Percentiles rank a stretch among this genome's conserved stretches.
Evolutionary conservation across 352 stramenopile species (phyloP).

Genomic region (Globisporangium apiculatum): DNA sequence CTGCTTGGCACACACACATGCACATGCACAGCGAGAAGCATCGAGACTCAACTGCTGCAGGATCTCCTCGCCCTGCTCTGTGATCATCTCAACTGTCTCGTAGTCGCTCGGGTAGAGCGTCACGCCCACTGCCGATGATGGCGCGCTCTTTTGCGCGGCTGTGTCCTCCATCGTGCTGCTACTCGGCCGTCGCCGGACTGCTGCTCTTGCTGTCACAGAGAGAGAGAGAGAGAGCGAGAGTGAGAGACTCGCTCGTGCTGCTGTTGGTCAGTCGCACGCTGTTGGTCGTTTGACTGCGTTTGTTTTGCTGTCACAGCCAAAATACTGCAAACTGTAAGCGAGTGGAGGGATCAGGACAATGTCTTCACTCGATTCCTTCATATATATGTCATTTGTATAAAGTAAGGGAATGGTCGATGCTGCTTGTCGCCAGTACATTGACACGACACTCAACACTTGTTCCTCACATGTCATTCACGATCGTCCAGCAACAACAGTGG

Average conservation of each 20-base stretch:
- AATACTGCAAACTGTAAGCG: no score
- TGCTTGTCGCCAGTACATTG: no score
- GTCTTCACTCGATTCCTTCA: no score
- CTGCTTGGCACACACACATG: neutral
- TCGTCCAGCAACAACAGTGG: no score
- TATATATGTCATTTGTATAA: no score
- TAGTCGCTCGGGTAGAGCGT: slow-evolving; percentile 80
- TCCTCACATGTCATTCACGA: no score
- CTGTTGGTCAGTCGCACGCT: neutral
- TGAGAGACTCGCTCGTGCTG: neutral
- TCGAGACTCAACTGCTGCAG: slow-evolving; percentile 46
- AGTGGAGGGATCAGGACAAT: no score
- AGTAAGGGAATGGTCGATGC: no score
- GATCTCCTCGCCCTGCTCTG: slow-evolving; percentile 73
- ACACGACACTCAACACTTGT: no score
- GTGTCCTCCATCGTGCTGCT: slow-evolving; percentile 10
- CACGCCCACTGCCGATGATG: slow-evolving; percentile 39
- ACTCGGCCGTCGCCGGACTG: neutral
- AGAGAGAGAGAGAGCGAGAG: neutral
- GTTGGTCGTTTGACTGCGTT: no score
- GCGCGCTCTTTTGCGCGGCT: slow-evolving; percentile 38
- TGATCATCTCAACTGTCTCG: slow-evolving; percentile 71
- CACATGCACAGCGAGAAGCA: neutral
- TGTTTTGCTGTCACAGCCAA: neutral
- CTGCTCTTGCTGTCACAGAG: neutral